A percentile compares a stretch with the other conserved stretches of the same genome.
These are phyloP conservation scores for Sporothrix pseudoabietina DNA, from an alignment of 2,329 filamentous ascomycete species.

Conservation along the genomic window DNA sequence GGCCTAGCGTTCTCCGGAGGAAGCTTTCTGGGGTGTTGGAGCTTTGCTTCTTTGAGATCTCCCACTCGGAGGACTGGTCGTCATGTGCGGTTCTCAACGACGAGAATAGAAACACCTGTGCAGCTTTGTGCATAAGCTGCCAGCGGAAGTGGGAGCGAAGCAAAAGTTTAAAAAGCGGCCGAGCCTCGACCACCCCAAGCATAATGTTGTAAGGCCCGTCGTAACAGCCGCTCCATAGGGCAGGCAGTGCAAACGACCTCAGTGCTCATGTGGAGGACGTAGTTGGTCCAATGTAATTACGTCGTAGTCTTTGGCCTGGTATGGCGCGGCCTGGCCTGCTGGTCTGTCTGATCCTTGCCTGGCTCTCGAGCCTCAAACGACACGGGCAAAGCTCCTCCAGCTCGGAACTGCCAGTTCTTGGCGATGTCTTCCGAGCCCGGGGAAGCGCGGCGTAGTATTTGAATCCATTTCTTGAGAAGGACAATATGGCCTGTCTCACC, in stretches of 20 bases:
- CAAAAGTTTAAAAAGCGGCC: slow-evolving; percentile 14
- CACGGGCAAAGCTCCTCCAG: neutral
- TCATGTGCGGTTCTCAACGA: neutral
- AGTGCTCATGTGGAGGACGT: neutral
- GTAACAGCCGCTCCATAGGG: neutral
- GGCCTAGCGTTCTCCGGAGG: neutral
- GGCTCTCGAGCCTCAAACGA: neutral
- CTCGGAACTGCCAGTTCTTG: neutral
- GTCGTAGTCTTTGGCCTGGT: neutral
- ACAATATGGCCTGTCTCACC: neutral
- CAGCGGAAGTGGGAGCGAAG: neutral
- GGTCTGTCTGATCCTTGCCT: neutral
- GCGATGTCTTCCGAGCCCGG: neutral
- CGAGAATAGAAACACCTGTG: slow-evolving; percentile 1
- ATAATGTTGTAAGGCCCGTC: neutral
- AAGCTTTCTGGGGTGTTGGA: neutral
- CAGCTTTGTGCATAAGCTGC: neutral
- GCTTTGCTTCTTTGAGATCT: slow-evolving; percentile 12
- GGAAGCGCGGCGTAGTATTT: neutral
- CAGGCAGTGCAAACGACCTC: slow-evolving; percentile 14
- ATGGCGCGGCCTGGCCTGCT: too few relatives aligned
- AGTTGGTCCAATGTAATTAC: neutral
- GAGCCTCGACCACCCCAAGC: neutral
- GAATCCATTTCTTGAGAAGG: neutral
- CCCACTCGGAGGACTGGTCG: neutral